A percentile compares a stretch with the other conserved stretches of the same genome.
phyloP scores from a whole-genome alignment of 768 basidiomycete genomes.

The Sarcodon aspratus region DNA sequence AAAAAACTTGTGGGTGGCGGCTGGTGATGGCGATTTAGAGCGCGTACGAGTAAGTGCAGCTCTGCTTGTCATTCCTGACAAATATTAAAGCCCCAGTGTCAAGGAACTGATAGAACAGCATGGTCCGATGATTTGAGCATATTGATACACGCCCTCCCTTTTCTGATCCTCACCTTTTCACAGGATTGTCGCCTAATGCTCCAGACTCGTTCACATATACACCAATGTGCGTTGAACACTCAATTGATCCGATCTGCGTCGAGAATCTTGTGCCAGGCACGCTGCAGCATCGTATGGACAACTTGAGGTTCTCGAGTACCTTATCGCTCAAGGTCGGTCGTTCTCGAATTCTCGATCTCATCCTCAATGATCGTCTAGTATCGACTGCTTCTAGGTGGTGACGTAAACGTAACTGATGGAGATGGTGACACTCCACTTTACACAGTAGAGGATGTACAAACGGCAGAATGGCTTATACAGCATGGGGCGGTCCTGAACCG shows the following conservation, averaged over 20 bases:
- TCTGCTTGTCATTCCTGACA: neutral
- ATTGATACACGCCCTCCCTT: conserved; percentile 1
- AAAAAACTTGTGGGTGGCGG: conserved; percentile 89
- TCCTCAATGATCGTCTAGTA: neutral
- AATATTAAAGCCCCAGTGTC: neutral
- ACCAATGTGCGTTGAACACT: conserved; percentile 41
- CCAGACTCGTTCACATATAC: conserved; percentile 72
- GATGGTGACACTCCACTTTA: conserved; percentile 92
- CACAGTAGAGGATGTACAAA: conserved; percentile 74
- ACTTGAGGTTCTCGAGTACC: conserved; percentile 61
- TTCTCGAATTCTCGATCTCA: neutral
- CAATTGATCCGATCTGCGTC: conserved; percentile 2
- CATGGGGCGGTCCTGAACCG: conserved; percentile 58
- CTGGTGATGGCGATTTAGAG: conserved; percentile 79
- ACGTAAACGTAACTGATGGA: conserved; percentile 75
- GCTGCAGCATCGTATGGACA: conserved; percentile 92
- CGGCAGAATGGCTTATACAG: conserved; percentile 68
- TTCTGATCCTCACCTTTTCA: neutral
- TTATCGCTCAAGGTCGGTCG: conserved; percentile 53
- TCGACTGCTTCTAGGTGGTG: conserved; percentile 43
- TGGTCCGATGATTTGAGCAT: conserved; percentile 21
- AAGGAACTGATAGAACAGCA: conserved; percentile 52
- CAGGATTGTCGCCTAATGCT: conserved; percentile 51
- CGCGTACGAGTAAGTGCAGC: conserved; percentile 53
- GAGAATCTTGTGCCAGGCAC: conserved; percentile 42